Evolutionary conservation across 352 stramenopile species (phyloP).

Genomic region (Pythium brachiatum): DNA sequence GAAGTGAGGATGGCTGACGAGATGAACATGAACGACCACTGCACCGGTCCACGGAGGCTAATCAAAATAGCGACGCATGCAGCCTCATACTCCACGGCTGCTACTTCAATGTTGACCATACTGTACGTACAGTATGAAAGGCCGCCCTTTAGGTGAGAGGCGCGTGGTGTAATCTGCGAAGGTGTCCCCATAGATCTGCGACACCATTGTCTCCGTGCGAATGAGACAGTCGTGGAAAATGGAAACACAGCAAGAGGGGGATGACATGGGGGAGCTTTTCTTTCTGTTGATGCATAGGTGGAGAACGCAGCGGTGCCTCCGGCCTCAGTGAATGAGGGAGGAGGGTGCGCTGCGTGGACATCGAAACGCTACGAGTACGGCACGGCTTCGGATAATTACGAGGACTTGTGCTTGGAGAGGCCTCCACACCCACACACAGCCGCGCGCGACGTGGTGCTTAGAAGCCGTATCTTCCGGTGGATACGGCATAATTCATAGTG

Average conservation of each 20-base stretch:
- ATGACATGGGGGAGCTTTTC: neutral
- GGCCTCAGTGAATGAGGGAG: neutral
- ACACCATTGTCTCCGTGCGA: neutral
- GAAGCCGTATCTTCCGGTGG: constrained; percentile 8
- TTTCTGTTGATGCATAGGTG: neutral
- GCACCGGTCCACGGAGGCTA: no score
- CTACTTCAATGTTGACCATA: no score
- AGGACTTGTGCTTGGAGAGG: neutral
- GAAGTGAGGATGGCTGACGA: constrained; percentile 2
- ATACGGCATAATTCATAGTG: constrained; percentile 6
- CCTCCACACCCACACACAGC: neutral
- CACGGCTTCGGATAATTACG: constrained; percentile 2
- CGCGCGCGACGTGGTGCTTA: neutral
- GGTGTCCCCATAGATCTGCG: no score
- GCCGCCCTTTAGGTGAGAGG: no score
- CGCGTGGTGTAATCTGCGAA: no score
- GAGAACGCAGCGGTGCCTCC: neutral
- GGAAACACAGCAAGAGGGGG: no score
- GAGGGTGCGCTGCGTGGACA: neutral
- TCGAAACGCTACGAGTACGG: neutral
- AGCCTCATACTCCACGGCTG: no score
- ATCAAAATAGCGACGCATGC: no score
- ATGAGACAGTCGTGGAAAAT: neutral
- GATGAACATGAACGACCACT: no score
- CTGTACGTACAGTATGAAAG: no score